A percentile compares a stretch with the other conserved stretches of the same genome.
phyloP scores from a whole-genome alignment of 192 early-diverging fungal species.

The Coemansia pectinata region DNA sequence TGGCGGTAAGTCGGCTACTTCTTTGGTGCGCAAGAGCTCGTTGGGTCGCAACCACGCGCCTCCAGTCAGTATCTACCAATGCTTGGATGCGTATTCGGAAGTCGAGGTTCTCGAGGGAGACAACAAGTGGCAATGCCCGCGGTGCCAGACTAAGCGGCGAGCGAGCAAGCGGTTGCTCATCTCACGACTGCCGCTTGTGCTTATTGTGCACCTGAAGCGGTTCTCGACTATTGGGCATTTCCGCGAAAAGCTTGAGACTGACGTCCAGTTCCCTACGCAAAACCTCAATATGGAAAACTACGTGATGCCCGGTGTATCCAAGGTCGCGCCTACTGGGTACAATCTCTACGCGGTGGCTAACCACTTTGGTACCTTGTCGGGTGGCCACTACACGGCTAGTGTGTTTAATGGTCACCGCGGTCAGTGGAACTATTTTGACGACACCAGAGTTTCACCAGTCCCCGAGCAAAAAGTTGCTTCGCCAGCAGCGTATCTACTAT shows the following conservation, averaged over 20 bases:
- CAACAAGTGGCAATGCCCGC: constrained; percentile 88
- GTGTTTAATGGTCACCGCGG: constrained; percentile 62
- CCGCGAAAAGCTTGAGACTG: constrained; percentile 86
- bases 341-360: constrained; percentile 84
- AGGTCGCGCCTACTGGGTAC: constrained; percentile 53
- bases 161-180: constrained; percentile 80
- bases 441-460: constrained; percentile 62
- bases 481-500: constrained; percentile 50
- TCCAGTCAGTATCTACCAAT: constrained; percentile 66
- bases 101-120: constrained; percentile 87
- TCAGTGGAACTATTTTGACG: constrained; percentile 88
- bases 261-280: constrained; percentile 79
- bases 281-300: constrained; percentile 63
- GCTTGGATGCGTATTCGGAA: constrained; percentile 82
- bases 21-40: constrained; percentile 22
- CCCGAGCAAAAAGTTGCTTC: constrained; percentile 36
- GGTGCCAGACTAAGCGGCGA: constrained; percentile 71
- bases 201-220: constrained; percentile 94
- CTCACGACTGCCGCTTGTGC: constrained; percentile 78
- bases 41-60: constrained; percentile 9
- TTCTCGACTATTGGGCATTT: constrained; percentile 94
- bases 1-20: constrained; percentile 33
- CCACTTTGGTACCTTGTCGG: constrained; percentile 73
- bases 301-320: constrained; percentile 24
- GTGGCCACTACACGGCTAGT: constrained; percentile 78